Conservation (phyloP, 2,329 filamentous ascomycete genomes). For the Paracoccidioides brasiliensis region DNA sequence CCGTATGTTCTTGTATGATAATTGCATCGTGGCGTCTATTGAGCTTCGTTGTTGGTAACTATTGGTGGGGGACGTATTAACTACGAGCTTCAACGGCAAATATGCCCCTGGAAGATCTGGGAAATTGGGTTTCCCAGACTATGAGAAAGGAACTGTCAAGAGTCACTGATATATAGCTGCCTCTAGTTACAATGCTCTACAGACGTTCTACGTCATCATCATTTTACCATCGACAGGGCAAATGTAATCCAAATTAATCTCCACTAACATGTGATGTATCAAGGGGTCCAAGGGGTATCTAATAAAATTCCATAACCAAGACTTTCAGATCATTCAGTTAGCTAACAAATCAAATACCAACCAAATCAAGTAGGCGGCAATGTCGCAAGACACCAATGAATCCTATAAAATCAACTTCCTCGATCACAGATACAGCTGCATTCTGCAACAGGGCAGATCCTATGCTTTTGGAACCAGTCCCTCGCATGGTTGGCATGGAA, state of each 20-base stretch:
- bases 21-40: too few species aligned
- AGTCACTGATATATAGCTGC: neutral
- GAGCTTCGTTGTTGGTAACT: too few species aligned
- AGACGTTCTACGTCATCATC: neutral
- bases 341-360: neutral
- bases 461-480: constrained; percentile 46
- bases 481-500: constrained; percentile 51
- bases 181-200: neutral
- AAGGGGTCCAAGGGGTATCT: neutral
- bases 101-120: too few species aligned
- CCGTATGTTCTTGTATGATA: too few species aligned
- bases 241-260: neutral
- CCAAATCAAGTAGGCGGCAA: neutral
- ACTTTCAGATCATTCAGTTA: neutral
- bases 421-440: constrained; percentile 41
- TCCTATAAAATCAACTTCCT: constrained; percentile 5
- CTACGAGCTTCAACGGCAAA: too few species aligned
- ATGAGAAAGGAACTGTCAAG: too few species aligned
- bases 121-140: too few species aligned
- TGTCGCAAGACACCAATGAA: neutral
- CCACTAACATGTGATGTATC: neutral
- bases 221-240: neutral
- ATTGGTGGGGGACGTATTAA: too few species aligned
- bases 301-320: neutral
- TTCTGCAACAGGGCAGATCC: constrained; percentile 42